Conservation (phyloP, 1,284 basidiomycete genomes). For the Cronartium quercuum region DNA sequence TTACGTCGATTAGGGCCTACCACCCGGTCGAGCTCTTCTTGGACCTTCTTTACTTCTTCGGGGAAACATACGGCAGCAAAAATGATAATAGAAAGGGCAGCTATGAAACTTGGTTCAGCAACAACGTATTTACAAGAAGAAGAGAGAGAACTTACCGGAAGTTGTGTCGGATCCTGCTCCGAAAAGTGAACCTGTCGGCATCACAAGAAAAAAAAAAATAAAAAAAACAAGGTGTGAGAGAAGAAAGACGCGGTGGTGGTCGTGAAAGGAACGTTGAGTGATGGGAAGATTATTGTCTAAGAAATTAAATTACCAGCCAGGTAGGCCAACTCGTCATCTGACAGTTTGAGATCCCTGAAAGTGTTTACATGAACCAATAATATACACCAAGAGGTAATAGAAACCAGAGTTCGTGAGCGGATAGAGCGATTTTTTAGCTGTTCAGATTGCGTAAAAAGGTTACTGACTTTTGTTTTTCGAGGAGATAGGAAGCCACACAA, state of each 20-base stretch:
- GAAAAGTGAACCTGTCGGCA: constrained; percentile 23
- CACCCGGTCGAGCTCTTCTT: constrained; percentile 57
- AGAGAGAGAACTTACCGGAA: constrained; percentile 4
- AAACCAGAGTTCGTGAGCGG: too few relatives aligned
- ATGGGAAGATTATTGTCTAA: background rate
- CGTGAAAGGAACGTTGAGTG: background rate
- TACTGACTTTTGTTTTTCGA: constrained; percentile 29
- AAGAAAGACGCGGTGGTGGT: background rate
- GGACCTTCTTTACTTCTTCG: constrained; percentile 56
- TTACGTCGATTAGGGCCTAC: constrained; percentile 23
- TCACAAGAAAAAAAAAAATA: background rate
- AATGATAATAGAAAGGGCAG: constrained; percentile 57
- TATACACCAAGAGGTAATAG: background rate
- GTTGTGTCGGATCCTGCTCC: constrained; percentile 37
- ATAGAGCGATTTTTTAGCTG: too few relatives aligned
- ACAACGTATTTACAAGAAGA: background rate
- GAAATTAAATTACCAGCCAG: constrained; percentile 39
- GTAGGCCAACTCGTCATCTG: constrained; percentile 40
- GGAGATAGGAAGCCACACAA: constrained; percentile 21
- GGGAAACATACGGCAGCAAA: constrained; percentile 63
- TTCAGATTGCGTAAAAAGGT: background rate
- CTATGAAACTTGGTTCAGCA: constrained; percentile 52
- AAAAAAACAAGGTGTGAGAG: background rate
- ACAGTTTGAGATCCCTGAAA: constrained; percentile 14
- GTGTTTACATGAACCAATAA: background rate